Conservation (phyloP, 2,329 filamentous ascomycete species). For the Aspergillus arachidicola region DNA sequence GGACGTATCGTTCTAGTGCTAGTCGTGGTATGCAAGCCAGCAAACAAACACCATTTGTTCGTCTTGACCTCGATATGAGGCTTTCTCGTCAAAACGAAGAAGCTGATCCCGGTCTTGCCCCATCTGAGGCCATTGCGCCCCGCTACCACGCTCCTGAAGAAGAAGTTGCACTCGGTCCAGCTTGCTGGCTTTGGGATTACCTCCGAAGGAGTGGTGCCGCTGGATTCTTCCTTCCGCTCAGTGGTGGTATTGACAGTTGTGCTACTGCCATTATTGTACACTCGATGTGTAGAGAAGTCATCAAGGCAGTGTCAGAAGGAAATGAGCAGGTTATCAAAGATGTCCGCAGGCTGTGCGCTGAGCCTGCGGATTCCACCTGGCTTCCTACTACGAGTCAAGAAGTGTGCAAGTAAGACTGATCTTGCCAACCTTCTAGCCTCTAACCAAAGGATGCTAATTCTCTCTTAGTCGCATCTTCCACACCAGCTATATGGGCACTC, state of each 20-base stretch:
- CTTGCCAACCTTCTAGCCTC: background rate
- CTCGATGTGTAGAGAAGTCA: conserved; percentile 42
- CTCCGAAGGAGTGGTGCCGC: conserved; percentile 40
- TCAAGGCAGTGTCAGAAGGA: conserved; percentile 37
- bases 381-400: conserved; percentile 62
- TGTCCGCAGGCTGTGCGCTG: conserved; percentile 55
- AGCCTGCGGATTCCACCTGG: conserved; percentile 50
- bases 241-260: conserved; percentile 45
- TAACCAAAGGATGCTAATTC: conserved; percentile 5
- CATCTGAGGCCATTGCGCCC: conserved; percentile 50
- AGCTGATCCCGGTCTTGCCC: conserved; percentile 48
- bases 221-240: conserved; percentile 44
- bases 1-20: conserved; percentile 32
- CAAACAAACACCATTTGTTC: conserved; percentile 34
- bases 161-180: conserved; percentile 66
- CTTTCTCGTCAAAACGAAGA: conserved; percentile 41
- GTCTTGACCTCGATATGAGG: conserved; percentile 41
- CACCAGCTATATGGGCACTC: conserved; percentile 72
- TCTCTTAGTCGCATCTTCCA: conserved; percentile 55
- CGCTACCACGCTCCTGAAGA: conserved; percentile 66
- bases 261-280: conserved; percentile 43
- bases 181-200: conserved; percentile 63
- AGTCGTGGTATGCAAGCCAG: conserved; percentile 39
- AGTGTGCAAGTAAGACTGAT: conserved; percentile 50
- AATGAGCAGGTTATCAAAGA: conserved; percentile 57